Evolutionary conservation across 2,329 filamentous ascomycete species (phyloP), one percentile per base, ranked within the genome.

Genomic region (Madurella mycetomatis): DNA sequence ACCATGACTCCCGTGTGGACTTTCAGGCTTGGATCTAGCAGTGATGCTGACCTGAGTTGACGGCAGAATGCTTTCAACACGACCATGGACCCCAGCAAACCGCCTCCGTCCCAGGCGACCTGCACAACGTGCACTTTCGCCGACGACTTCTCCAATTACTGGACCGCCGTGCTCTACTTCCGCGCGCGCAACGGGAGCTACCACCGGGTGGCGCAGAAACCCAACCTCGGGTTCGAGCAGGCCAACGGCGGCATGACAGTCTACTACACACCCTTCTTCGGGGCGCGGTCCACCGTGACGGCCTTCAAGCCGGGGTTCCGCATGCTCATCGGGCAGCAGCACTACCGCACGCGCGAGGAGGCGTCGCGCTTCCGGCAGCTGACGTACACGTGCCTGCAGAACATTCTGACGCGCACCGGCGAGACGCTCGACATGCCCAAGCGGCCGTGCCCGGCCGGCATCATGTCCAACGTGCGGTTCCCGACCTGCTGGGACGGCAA

Each of bases 401-500:
- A 69, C 60, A 69, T 69, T 55, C 64, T 63, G 16, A 75, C 72
- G 0, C 67, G 73, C 34, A 72, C 70, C 58, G 66, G 67, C 49
- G 73, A 76, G 63, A 67, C 71, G 2, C 63, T 69, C 19, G 66
- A 69, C 45, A 73, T 76, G 64, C 73, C 73, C 2, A 67, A 64
- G 0, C 62, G 65, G 50, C 68, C 67, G 2, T 75, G 74, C 57
- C 62, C 61, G 2, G 70, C 68, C 7, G 72, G 73, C 30, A 73
- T 75, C 58, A 74, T 74, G 70, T 70, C 71, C 0, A 69, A 72
- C 39, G 66, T 73, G 52, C 69, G 73, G 50, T 76, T 75, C 61
- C 68, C 67, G 13, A 63, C 68, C 41, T 86, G 83, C 72, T 86
- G 83, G 83, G 75, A 86, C 57, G 83, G 83, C 31, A 69, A 72